These are phyloP conservation scores for Nepenthes alata DNA, from an alignment of 179 eudicot species.

Conservation along the genomic window DNA sequence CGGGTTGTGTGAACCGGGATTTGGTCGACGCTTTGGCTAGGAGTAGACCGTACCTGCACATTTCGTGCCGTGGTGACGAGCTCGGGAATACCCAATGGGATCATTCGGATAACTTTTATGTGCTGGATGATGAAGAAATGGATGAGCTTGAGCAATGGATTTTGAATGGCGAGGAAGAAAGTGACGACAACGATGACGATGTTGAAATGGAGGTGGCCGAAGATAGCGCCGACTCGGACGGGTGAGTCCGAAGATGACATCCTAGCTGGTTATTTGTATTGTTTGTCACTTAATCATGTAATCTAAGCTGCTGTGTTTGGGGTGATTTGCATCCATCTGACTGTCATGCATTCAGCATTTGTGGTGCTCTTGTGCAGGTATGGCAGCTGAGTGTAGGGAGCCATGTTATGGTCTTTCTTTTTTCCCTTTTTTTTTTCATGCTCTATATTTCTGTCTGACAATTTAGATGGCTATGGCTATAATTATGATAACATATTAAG, in stretches of 20 bases:
- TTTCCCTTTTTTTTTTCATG: no score
- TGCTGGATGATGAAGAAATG: conserved; percentile 67
- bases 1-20: conserved; percentile 57
- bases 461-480: no score
- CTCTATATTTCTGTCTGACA: no score
- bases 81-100: conserved; percentile 73
- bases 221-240: conserved; percentile 13
- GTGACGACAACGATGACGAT: conserved; percentile 22
- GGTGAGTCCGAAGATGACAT: conserved; percentile 3
- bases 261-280: neutral
- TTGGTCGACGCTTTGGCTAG: conserved; percentile 63
- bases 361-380: no score
- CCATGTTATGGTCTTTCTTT: no score
- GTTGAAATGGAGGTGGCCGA: conserved; percentile 27
- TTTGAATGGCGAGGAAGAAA: conserved; percentile 47
- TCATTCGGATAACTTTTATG: conserved; percentile 44
- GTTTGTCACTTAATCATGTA: neutral
- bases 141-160: conserved; percentile 83
- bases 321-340: no score
- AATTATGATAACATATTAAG: no score
- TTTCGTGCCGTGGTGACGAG: conserved; percentile 77
- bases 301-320: no score
- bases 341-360: no score
- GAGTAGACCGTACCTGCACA: conserved; percentile 63
- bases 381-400: no score